Conservation (phyloP, 192 early-diverging fungal genomes). For the Chytriomyces sp. region DNA sequence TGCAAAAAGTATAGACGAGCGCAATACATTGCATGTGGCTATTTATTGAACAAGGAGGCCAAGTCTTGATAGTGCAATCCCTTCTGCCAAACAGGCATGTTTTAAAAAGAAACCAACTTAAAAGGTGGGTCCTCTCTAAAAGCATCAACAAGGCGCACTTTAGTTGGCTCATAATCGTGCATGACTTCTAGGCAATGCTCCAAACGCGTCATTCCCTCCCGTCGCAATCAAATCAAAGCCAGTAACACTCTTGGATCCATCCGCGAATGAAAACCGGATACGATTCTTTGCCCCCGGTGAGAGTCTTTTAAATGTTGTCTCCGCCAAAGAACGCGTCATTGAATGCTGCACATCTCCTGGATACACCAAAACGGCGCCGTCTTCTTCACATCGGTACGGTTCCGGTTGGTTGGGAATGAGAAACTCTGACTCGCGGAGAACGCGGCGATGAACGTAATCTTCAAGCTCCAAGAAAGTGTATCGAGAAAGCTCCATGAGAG, state of each 20-base stretch:
- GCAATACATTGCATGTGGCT: no score
- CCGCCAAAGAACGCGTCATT: neutral
- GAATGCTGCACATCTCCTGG: slow-evolving; percentile 22
- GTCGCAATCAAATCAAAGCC: slow-evolving; percentile 12
- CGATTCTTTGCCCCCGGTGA: slow-evolving; percentile 8
- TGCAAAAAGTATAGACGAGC: no score
- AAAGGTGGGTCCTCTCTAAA: no score
- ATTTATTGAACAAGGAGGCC: no score
- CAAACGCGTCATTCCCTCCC: slow-evolving; percentile 21
- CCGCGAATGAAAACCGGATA: neutral
- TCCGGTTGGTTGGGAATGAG: slow-evolving; percentile 12
- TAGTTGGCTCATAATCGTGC: no score
- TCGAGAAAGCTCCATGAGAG: slow-evolving; percentile 56
- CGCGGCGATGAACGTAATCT: slow-evolving; percentile 29
- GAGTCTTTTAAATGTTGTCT: neutral
- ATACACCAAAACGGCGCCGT: slow-evolving; percentile 11
- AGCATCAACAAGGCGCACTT: no score
- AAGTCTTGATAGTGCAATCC: no score
- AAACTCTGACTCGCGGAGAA: neutral
- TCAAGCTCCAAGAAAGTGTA: slow-evolving; percentile 57
- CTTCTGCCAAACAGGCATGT: no score
- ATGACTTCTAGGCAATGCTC: neutral
- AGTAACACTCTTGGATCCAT: neutral
- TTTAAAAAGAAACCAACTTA: no score
- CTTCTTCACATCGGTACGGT: slow-evolving; percentile 10